Percentiles rank a stretch among this genome's conserved stretches.
Conservation (phyloP, 495 filamentous ascomycete species). For the Penicillium steckii region DNA sequence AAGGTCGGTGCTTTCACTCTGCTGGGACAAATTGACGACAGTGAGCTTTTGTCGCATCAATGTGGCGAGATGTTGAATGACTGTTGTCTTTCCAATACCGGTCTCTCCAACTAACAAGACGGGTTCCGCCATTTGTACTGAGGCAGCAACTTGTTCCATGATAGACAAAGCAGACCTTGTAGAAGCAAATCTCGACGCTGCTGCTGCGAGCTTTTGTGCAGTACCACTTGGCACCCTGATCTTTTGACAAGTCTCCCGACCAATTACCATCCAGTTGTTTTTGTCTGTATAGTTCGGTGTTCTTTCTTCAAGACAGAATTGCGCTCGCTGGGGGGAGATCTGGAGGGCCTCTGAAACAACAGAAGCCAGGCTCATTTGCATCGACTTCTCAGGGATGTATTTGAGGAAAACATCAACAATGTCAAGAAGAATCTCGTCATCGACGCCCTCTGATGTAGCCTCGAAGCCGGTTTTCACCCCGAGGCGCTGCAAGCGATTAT, state of each 20-base stretch:
- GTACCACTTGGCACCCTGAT: slow-evolving; percentile 41
- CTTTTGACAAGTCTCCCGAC: slow-evolving; percentile 58
- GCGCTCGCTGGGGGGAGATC: slow-evolving; percentile 73
- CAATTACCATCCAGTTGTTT: slow-evolving; percentile 59
- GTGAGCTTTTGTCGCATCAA: slow-evolving; percentile 78
- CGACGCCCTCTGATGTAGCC: slow-evolving; percentile 65
- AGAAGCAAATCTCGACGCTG: slow-evolving; percentile 43
- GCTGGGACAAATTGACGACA: slow-evolving; percentile 93
- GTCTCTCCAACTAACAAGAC: slow-evolving; percentile 95
- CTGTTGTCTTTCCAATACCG: slow-evolving; percentile 95
- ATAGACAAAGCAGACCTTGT: slow-evolving; percentile 43
- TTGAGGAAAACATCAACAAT: slow-evolving; percentile 85
- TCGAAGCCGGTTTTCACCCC: slow-evolving; percentile 71
- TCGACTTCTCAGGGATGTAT: slow-evolving; percentile 63
- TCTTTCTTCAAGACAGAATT: slow-evolving; percentile 66
- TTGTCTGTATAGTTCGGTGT: slow-evolving; percentile 62
- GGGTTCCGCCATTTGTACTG: slow-evolving; percentile 81
- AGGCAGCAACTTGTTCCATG: slow-evolving; percentile 82
- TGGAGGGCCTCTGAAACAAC: slow-evolving; percentile 81
- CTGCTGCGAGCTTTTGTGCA: slow-evolving; percentile 29
- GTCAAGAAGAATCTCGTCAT: slow-evolving; percentile 88
- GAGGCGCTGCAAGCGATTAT: slow-evolving; percentile 54
- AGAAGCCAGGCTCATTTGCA: slow-evolving; percentile 59
- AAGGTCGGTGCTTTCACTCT: slow-evolving; percentile 91
- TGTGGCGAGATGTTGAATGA: slow-evolving; percentile 87